Percentiles rank a stretch among this genome's conserved stretches.
Conservation (phyloP, 2,329 filamentous ascomycete genomes). For the Neocatenulostroma microsporum region DNA sequence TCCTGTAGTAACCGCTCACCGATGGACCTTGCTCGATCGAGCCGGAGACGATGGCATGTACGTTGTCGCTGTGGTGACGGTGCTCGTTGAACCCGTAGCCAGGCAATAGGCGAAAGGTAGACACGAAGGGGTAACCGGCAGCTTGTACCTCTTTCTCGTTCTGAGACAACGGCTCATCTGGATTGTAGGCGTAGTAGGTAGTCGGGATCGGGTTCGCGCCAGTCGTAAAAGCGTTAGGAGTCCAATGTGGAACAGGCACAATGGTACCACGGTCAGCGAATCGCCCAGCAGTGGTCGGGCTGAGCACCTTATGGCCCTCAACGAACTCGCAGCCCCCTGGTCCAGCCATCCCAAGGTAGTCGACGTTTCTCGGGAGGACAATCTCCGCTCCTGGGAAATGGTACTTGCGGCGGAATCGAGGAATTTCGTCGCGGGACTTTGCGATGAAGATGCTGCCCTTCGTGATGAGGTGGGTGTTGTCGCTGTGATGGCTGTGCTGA, state of each 20-base stretch:
- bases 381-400: neutral
- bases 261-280: neutral
- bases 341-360: conserved; percentile 3
- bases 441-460: neutral
- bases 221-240: conserved; percentile 1
- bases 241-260: neutral
- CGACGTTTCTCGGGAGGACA: neutral
- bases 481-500: conserved; percentile 4
- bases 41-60: neutral
- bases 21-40: neutral
- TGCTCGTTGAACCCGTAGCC: conserved; percentile 1
- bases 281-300: conserved; percentile 4
- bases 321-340: conserved; percentile 5
- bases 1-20: neutral
- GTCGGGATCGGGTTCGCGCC: too few species aligned
- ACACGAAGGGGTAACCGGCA: conserved; percentile 3
- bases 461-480: conserved; percentile 3
- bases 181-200: conserved; percentile 3
- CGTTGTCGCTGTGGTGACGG: conserved; percentile 4
- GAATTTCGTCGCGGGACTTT: neutral
- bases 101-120: conserved; percentile 4
- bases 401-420: neutral
- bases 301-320: conserved; percentile 5
- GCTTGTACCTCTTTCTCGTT: neutral
- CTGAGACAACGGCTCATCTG: neutral